Evolutionary conservation across 2,329 filamentous ascomycete species (phyloP).

Genomic region (Nemania abortiva): DNA sequence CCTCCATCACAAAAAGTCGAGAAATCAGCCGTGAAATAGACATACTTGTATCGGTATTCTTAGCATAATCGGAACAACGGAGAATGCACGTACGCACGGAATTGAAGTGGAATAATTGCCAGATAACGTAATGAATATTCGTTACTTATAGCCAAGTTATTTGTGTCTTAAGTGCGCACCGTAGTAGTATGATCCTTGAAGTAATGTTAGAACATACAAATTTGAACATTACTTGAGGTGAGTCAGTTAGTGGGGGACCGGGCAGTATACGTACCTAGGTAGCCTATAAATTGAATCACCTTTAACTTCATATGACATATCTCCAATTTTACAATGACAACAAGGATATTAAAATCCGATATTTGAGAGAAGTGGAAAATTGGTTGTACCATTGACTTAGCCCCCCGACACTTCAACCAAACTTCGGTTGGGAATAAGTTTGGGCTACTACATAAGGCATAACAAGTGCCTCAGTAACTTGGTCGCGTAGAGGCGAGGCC

Average conservation of each 20-base stretch:
- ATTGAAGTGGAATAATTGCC: too few relatives aligned
- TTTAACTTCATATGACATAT: too few relatives aligned
- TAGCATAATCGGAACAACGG: not conserved
- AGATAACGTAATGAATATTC: too few relatives aligned
- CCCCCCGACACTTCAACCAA: not conserved
- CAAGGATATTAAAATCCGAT: not conserved
- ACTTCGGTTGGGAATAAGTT: not conserved
- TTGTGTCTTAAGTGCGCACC: too few relatives aligned
- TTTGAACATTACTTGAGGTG: too few relatives aligned
- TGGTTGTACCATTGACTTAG: not conserved
- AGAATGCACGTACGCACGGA: too few relatives aligned
- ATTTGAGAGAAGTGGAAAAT: not conserved
- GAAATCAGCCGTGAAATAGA: not conserved
- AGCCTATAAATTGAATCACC: too few relatives aligned
- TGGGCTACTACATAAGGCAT: not conserved
- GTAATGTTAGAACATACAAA: too few relatives aligned
- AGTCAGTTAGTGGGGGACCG: too few relatives aligned
- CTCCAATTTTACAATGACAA: not conserved
- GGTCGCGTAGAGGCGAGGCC: slow-evolving; percentile 3
- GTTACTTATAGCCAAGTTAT: too few relatives aligned
- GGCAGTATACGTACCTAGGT: too few relatives aligned
- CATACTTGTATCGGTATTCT: not conserved
- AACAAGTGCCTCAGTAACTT: slow-evolving; percentile 18
- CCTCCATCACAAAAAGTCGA: not conserved
- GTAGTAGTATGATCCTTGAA: too few relatives aligned